Percentiles rank a stretch among this genome's conserved stretches.
Evolutionary conservation across 805 yeast species (phyloP).

Genomic region (Cyberlindnera maritima): DNA sequence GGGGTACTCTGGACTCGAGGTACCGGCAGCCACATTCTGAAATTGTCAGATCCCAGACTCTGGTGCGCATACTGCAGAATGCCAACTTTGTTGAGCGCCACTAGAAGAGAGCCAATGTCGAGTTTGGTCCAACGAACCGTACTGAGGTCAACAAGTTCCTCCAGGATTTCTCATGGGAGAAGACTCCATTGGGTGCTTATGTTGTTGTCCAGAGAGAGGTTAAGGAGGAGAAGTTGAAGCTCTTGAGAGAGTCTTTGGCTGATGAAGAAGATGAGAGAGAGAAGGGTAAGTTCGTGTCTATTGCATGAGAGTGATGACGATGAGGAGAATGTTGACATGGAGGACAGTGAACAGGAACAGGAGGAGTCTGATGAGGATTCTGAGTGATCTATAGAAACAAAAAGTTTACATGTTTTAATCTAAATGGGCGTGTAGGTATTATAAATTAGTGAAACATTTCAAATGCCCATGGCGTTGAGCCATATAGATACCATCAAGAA

Average conservation of each 20-base stretch:
- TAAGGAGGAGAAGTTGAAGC: conserved; percentile 67
- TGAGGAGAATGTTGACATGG: conserved; percentile 13
- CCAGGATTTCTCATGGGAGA: conserved; percentile 71
- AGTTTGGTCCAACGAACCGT: conserved; percentile 81
- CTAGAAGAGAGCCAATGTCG: conserved; percentile 70
- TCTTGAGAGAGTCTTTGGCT: conserved; percentile 66
- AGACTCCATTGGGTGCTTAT: conserved; percentile 90
- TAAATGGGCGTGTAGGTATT: too few relatives aligned
- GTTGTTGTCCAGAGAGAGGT: conserved; percentile 79
- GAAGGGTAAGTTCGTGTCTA: conserved; percentile 29
- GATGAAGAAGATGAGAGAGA: conserved; percentile 37
- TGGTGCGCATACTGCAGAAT: too few relatives aligned
- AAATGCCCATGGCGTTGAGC: too few relatives aligned
- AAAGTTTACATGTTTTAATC: too few relatives aligned
- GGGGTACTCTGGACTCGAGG: too few relatives aligned
- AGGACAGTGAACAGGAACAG: conserved; percentile 6
- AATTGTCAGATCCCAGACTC: too few relatives aligned
- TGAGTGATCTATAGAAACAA: too few relatives aligned
- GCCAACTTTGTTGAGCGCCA: conserved; percentile 59
- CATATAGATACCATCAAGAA: too few relatives aligned
- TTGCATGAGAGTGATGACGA: conserved; percentile 26
- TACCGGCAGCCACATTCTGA: too few relatives aligned
- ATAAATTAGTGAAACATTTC: too few relatives aligned
- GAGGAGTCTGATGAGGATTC: conserved; percentile 3
- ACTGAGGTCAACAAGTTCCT: conserved; percentile 72